A percentile compares a stretch with the other conserved stretches of the same genome.
Conservation (phyloP, 2,329 filamentous ascomycete species). For the Colletotrichum zoysiae region DNA sequence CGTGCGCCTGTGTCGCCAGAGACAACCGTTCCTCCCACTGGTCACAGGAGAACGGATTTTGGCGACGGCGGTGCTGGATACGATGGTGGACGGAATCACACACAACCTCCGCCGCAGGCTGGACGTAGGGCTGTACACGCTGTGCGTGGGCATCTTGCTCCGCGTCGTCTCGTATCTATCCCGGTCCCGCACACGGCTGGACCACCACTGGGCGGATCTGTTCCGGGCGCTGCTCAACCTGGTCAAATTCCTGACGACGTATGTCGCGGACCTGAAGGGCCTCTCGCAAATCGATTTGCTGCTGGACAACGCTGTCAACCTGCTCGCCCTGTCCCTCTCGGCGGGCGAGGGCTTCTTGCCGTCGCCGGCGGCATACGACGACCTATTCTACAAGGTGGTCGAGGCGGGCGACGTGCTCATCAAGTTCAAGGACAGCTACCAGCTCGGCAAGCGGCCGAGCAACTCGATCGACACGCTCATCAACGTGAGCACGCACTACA, state of each 20-base stretch:
- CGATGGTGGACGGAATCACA: constrained; percentile 90
- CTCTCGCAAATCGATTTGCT: constrained; percentile 79
- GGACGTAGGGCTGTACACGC: constrained; percentile 86
- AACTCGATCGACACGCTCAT: constrained; percentile 88
- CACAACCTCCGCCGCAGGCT: constrained; percentile 91
- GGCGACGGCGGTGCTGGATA: constrained; percentile 83
- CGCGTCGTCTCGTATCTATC: constrained; percentile 88
- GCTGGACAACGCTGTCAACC: constrained; percentile 81
- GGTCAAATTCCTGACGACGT: constrained; percentile 90
- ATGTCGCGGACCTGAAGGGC: constrained; percentile 80
- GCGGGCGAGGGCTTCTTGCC: constrained; percentile 92
- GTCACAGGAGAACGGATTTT: constrained; percentile 79
- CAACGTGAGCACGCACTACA: constrained; percentile 87
- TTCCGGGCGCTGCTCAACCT: constrained; percentile 91
- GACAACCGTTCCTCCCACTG: constrained; percentile 85
- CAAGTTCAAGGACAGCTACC: constrained; percentile 86
- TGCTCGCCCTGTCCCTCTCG: constrained; percentile 86
- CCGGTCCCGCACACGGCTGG: constrained; percentile 81
- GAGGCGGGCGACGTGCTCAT: constrained; percentile 86
- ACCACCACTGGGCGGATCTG: constrained; percentile 95
- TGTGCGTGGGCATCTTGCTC: constrained; percentile 84
- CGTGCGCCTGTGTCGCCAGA: constrained; percentile 89
- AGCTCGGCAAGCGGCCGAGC: constrained; percentile 66
- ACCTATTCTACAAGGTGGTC: constrained; percentile 98
- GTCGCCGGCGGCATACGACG: constrained; percentile 88